Evolutionary conservation across 2,329 filamentous ascomycete genomes (phyloP).

Genomic region (Fusarium sp.): DNA sequence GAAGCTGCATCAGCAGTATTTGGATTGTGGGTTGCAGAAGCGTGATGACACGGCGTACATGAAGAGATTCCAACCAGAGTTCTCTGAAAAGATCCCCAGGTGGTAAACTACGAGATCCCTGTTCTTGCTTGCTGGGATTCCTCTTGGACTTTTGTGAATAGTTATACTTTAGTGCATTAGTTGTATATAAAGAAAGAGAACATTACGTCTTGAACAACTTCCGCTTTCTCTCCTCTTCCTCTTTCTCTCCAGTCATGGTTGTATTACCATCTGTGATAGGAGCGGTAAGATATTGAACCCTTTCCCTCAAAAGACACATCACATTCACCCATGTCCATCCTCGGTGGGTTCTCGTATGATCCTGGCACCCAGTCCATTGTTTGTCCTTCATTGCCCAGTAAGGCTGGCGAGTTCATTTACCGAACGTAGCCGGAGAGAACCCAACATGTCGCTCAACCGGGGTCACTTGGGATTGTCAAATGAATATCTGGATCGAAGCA

Average conservation of each 20-base stretch:
- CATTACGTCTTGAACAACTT: too few species aligned
- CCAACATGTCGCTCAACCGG: not conserved
- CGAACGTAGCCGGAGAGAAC: not conserved
- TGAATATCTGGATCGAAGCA: too few species aligned
- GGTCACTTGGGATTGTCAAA: too few species aligned
- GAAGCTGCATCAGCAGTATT: conserved; percentile 50
- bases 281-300: not conserved
- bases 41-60: conserved; percentile 52
- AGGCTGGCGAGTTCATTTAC: not conserved
- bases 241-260: not conserved
- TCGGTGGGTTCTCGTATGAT: not conserved
- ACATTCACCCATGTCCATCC: not conserved
- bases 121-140: not conserved
- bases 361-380: not conserved
- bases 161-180: too few species aligned
- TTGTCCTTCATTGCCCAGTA: not conserved
- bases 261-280: not conserved
- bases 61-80: conserved; percentile 48
- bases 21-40: conserved; percentile 50
- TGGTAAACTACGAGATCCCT: conserved; percentile 38
- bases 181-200: too few species aligned
- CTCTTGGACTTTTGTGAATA: too few species aligned
- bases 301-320: not conserved
- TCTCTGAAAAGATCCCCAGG: conserved; percentile 47
- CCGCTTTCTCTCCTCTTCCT: too few species aligned